Conservation (phyloP, 768 basidiomycete genomes). For the Lactifluus volemus region DNA sequence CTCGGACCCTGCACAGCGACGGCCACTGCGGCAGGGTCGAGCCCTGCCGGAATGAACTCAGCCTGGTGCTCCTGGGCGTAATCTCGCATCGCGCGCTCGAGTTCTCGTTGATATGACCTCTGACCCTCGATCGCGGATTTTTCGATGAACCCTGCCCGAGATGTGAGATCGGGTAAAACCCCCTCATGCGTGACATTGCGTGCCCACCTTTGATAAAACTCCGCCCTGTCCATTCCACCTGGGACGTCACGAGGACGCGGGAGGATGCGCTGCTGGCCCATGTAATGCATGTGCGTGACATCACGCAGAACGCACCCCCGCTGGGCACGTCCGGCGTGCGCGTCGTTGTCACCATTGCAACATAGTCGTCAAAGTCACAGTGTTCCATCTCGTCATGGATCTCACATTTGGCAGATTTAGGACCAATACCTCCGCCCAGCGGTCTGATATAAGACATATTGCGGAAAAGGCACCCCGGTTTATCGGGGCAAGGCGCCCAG, state of each 20-base stretch:
- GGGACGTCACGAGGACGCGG: constrained; percentile 76
- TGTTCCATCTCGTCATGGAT: constrained; percentile 77
- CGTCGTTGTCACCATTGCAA: constrained; percentile 82
- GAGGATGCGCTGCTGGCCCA: constrained; percentile 81
- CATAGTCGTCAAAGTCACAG: constrained; percentile 76
- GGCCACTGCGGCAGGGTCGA: constrained; percentile 50
- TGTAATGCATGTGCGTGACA: constrained; percentile 90
- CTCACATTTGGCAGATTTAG: constrained; percentile 93
- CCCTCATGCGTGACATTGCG: not conserved
- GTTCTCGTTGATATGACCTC: constrained; percentile 72
- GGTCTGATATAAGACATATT: constrained; percentile 98
- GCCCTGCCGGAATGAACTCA: constrained; percentile 83
- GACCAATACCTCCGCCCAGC: constrained; percentile 77
- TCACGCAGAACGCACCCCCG: constrained; percentile 87
- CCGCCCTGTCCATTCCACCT: constrained; percentile 93
- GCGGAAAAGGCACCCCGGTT: constrained; percentile 63
- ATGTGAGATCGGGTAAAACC: not conserved
- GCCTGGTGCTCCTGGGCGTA: constrained; percentile 86
- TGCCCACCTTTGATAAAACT: constrained; percentile 88
- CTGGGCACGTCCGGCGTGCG: constrained; percentile 91
- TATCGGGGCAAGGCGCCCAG: constrained; percentile 65
- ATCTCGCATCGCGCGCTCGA: constrained; percentile 74
- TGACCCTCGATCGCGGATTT: constrained; percentile 88
- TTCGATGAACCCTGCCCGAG: constrained; percentile 76
- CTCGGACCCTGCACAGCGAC: constrained; percentile 33